Evolutionary conservation across 2,329 filamentous ascomycete genomes (phyloP).

Genomic region (Salinomyces thailandicus): DNA sequence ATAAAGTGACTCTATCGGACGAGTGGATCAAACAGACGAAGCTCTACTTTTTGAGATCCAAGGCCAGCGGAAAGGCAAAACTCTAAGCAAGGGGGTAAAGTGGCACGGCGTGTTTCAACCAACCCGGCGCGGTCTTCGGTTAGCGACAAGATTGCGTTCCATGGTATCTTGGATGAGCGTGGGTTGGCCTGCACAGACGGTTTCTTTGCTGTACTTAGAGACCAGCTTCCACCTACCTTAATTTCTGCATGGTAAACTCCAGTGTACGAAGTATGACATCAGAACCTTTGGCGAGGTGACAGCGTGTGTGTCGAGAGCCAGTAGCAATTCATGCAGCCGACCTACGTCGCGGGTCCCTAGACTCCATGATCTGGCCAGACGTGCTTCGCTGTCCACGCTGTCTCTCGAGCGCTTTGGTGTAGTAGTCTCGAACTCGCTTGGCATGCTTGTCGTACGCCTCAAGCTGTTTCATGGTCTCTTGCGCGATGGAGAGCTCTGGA

Average conservation of each 20-base stretch:
- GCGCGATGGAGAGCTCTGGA: constrained; percentile 5
- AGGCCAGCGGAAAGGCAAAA: not conserved
- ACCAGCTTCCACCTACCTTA: too few species aligned
- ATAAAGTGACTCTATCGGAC: constrained; percentile 6
- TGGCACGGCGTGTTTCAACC: too few species aligned
- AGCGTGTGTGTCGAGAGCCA: too few species aligned
- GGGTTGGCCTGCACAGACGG: too few species aligned
- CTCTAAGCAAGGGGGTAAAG: not conserved
- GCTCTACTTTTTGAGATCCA: not conserved
- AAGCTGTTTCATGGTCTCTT: constrained; percentile 10
- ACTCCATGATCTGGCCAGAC: not conserved
- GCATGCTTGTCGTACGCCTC: constrained; percentile 14
- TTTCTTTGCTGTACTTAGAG: too few species aligned
- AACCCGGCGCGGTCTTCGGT: too few species aligned
- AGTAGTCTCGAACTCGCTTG: constrained; percentile 8
- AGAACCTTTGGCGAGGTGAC: too few species aligned
- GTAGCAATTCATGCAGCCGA: constrained; percentile 3
- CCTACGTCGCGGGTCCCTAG: constrained; percentile 1
- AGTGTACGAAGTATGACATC: too few species aligned
- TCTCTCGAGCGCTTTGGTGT: constrained; percentile 10
- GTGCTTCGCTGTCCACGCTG: not conserved
- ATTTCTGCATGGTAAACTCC: too few species aligned
- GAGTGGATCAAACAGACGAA: constrained; percentile 7
- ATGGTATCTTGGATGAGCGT: too few species aligned
- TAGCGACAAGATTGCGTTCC: too few species aligned